Base-by-base conservation (phyloP, 1,139 yeast genomes). In the Hanseniaspora gamundiae region DNA sequence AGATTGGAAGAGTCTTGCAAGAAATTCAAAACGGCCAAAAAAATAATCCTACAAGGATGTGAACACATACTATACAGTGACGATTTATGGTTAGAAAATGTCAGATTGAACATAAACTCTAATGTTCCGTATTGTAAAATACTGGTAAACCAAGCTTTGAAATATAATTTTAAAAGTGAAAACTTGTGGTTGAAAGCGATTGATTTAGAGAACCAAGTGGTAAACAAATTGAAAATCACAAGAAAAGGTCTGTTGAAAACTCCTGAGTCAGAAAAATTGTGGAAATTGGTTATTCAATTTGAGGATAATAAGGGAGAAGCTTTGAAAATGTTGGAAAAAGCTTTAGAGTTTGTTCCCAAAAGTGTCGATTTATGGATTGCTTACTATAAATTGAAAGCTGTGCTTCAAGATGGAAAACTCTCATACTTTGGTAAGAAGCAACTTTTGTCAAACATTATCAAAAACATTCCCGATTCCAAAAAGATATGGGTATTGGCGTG, bases 11-110 rank as follows among this genome's bases (percentile, higher is more conserved):
- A 78, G 49, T 74, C 72, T 42, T 81, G 80, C 1, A 69, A 70
- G 36, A 77, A 77, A 45, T 67, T 67, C 47, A 65, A 64, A 5
- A 63, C 64, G 22, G 96, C 98, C 0, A 71, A 73, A 48, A 63
- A 64, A 31, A 52, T 82, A 11, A 79, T 87, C 4, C 69, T 68
- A 26, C 76, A 84, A 55, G 98, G 94, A 2, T 84, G 95, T 57
- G 68, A 66, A 7, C 67, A 66, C 42, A 76, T 88, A 48, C 87
- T 91, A 0, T 67, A 66, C 41, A 74, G 67, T 53, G 93, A 80
- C 49, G 83, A 77, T 16, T 67, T 87, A 0, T 91, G 98, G 98
- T 60, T 88, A 5, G 95, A 85, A 50, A 79, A 72, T 55, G 68
- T 91, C 10, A 69, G 86, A 39, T 62, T 88, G n/a, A 79, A 85